A percentile compares a stretch with the other conserved stretches of the same genome.
phyloP scores from a whole-genome alignment of 768 basidiomycete species.

The Cyathus striatus region DNA sequence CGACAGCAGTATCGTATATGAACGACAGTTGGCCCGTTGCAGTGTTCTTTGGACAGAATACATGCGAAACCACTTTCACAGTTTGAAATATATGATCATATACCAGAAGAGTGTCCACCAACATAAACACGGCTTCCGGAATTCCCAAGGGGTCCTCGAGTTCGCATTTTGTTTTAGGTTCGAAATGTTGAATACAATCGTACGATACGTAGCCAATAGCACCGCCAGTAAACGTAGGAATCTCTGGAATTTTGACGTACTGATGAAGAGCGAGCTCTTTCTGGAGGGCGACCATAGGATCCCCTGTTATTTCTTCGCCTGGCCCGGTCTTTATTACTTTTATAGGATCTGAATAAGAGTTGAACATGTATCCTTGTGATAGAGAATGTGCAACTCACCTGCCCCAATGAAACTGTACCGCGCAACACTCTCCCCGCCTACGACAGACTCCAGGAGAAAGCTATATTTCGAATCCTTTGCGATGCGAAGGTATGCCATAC shows the following conservation, averaged over 20 bases:
- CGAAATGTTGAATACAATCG: conserved; percentile 95
- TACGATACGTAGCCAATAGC: conserved; percentile 97
- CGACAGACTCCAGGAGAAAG: conserved; percentile 91
- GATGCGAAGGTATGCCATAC: conserved; percentile 91
- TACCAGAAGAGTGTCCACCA: conserved; percentile 90
- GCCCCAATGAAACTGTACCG: conserved; percentile 96
- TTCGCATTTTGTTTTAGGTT: conserved; percentile 81
- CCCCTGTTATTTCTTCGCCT: conserved; percentile 75
- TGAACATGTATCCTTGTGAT: no score
- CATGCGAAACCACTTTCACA: conserved; percentile 93
- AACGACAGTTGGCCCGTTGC: conserved; percentile 67
- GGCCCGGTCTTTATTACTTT: conserved; percentile 90
- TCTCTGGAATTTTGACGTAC: conserved; percentile 87
- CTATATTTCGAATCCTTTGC: conserved; percentile 91
- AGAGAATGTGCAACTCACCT: no score
- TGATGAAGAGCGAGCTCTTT: conserved; percentile 81
- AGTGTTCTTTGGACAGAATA: conserved; percentile 75
- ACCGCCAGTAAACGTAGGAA: conserved; percentile 94
- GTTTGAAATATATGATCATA: conserved; percentile 97
- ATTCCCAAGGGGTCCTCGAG: conserved; percentile 79
- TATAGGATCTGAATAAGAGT: conserved; percentile 79
- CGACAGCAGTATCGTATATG: conserved; percentile 84
- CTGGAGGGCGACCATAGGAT: conserved; percentile 82
- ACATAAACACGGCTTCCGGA: conserved; percentile 96
- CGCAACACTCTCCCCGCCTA: conserved; percentile 85